These are phyloP conservation scores for Solanum hybrid DNA, from an alignment of 305 asterid species.

Conservation along the genomic window DNA sequence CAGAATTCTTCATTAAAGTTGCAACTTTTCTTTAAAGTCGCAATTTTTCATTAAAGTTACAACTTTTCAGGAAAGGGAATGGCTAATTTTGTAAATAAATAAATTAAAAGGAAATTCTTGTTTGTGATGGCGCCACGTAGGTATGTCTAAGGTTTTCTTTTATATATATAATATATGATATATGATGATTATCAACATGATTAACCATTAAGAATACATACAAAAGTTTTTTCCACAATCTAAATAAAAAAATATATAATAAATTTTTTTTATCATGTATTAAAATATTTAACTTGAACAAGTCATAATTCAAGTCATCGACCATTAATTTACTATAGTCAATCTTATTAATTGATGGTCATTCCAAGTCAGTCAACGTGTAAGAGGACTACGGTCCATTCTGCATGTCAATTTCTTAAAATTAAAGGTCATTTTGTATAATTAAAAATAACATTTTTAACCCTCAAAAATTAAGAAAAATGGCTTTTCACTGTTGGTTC, in stretches of 20 bases:
- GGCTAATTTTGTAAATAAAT: too few species aligned
- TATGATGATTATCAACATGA: background rate
- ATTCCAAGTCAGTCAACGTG: background rate
- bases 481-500: background rate
- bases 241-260: background rate
- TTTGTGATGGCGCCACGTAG: accelerated
- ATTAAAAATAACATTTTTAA: background rate
- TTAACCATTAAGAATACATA: background rate
- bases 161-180: too few species aligned
- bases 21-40: accelerated
- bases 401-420: background rate
- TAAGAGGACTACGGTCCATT: background rate
- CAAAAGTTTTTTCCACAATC: background rate
- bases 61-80: too few species aligned
- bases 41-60: too few species aligned
- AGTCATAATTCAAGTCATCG: background rate
- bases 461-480: background rate
- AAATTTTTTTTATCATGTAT: background rate
- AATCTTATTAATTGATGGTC: background rate
- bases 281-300: background rate
- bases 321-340: background rate
- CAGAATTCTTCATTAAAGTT: too few species aligned
- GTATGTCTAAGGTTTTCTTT: accelerated
- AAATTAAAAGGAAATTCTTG: too few species aligned
- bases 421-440: background rate